Percentiles rank a stretch among this genome's conserved stretches.
These are phyloP conservation scores for Platanus orientalis DNA, from an alignment of 164 flowering plant genomes.

Conservation along the genomic window DNA sequence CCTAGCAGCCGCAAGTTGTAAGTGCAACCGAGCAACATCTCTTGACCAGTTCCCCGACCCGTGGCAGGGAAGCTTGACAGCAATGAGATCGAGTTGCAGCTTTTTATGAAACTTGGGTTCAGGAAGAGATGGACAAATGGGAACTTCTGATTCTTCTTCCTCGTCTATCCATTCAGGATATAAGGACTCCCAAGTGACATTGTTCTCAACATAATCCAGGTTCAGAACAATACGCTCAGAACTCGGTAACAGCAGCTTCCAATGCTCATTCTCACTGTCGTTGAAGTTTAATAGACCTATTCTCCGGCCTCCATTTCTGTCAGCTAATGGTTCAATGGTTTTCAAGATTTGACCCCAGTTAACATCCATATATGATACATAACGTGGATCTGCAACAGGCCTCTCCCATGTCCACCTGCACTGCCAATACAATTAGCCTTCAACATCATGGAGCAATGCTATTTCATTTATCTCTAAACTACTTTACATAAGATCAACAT, in stretches of 20 bases:
- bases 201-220: conserved; percentile 29
- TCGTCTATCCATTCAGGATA: conserved; percentile 72
- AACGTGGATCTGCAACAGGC: conserved; percentile 31
- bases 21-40: conserved; percentile 59
- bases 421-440: neutral
- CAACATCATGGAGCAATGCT: neutral
- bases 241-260: conserved; percentile 28
- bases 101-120: conserved; percentile 22
- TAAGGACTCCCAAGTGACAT: conserved; percentile 52
- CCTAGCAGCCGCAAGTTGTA: conserved; percentile 58
- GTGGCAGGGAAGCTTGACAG: conserved; percentile 58
- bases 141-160: conserved; percentile 56
- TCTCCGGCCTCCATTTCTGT: conserved; percentile 18
- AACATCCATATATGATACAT: conserved; percentile 31
- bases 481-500: too few relatives aligned
- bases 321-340: conserved; percentile 19
- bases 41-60: conserved; percentile 42
- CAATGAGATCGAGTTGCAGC: conserved; percentile 38
- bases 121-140: conserved; percentile 41
- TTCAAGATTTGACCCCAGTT: conserved; percentile 39
- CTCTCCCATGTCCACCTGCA: conserved; percentile 53
- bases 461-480: neutral
- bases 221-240: conserved; percentile 30
- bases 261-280: conserved; percentile 30
- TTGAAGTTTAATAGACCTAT: conserved; percentile 56